Base-by-base conservation (phyloP, 2,329 filamentous ascomycete species). In the Botrytis aclada region DNA sequence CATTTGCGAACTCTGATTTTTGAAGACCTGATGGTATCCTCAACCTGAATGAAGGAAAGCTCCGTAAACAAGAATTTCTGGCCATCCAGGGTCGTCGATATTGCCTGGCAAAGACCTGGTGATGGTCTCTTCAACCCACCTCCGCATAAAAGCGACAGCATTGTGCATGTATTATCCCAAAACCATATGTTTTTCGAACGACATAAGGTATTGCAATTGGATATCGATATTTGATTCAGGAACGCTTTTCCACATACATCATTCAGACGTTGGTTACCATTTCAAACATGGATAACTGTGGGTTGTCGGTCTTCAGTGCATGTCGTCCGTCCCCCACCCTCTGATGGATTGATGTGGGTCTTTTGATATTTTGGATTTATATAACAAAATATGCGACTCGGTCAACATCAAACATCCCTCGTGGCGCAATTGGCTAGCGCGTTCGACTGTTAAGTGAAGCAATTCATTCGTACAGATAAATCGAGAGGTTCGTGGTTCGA, bases 361-460 rank as follows among this genome's bases (percentile, higher is more conserved):
- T 54, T n/a, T 29, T 29, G 2, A 10, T 8, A 8, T 16, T 8
- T 39, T 22, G 45, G 1, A 25, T 20, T 20, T 66, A 66, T 66
- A 51, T 5, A 29, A 54, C 10, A 8, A 4, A 37, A 39, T 22
- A 29, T 22, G 14, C 1, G 3, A 0, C 0, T 34, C 8, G 45
- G 1, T n/a, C 32, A 39, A 3, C 45, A 66, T 66, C 45, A 66
- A 66, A 54, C 43, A 69, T 69, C 51, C 66, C 66, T 69, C 66
- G 66, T 69, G 66, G 66, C 66, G 66, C 66, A 67, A 67, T 67
- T 67, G 64, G 64, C 64, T 67, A 67, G 64, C 64, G 63, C 63
- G 63, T 66, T 66, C 63, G 63, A 66, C 63, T 66, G 63, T 66
- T 66, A 66, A 25, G 37, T 41, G 37, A 29, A 29, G 34, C 60